phyloP scores from a whole-genome alignment of 768 basidiomycete species.

The Suillus subaureus region DNA sequence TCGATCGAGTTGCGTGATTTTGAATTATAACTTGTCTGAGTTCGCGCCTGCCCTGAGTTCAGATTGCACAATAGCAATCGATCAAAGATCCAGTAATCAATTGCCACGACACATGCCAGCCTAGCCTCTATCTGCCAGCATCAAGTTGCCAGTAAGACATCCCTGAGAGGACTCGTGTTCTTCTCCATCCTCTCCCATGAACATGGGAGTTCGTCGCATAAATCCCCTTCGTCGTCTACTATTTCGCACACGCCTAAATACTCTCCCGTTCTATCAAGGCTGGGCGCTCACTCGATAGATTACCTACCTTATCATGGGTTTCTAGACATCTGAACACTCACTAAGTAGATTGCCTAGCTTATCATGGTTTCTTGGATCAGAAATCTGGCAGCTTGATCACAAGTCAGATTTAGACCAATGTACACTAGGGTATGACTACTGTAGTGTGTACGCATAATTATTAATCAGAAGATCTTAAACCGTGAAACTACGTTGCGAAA shows the following conservation, averaged over 20 bases:
- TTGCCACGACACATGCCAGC: constrained; percentile 2
- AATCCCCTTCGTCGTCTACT: constrained; percentile 9
- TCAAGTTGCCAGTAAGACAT: neutral
- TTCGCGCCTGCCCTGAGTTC: constrained; percentile 36
- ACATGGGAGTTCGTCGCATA: constrained; percentile 20
- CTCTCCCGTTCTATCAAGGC: constrained; percentile 7
- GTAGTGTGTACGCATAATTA: neutral
- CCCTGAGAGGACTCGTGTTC: neutral
- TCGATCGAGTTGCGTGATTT: constrained; percentile 25
- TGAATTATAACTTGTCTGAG: constrained; percentile 19
- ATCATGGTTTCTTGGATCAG: neutral
- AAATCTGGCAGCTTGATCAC: neutral
- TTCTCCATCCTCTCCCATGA: constrained; percentile 13
- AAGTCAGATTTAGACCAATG: neutral
- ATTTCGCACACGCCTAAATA: constrained; percentile 11
- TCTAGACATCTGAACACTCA: neutral
- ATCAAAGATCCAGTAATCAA: constrained; percentile 24
- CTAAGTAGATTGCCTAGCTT: neutral
- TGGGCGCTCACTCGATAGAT: neutral
- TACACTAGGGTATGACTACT: neutral
- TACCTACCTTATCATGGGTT: neutral
- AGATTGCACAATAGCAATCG: constrained; percentile 11
- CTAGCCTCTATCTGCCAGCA: neutral
- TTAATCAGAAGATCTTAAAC: constrained; percentile 4
- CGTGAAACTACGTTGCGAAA: constrained; percentile 3